These are phyloP conservation scores for Penicillium sp. DNA, from an alignment of 2,329 filamentous ascomycete genomes.

Conservation along the genomic window DNA sequence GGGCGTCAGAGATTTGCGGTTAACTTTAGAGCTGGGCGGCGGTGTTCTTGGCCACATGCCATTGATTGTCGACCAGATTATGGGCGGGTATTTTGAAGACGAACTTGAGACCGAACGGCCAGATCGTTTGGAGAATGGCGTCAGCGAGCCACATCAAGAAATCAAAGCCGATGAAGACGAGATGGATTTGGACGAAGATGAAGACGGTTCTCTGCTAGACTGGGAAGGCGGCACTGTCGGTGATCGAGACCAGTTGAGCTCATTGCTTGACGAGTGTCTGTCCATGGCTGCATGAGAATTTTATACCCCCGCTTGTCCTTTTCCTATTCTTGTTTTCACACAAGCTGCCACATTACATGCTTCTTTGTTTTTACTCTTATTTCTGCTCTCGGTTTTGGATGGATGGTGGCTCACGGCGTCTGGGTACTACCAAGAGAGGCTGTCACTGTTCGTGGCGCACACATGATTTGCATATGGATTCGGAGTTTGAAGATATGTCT, in stretches of 20 bases:
- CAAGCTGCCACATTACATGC: conserved; percentile 12
- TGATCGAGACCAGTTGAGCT: conserved; percentile 40
- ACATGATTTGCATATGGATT: conserved; percentile 31
- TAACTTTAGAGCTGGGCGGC: conserved; percentile 74
- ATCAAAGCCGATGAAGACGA: conserved; percentile 31
- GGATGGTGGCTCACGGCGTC: conserved; percentile 32
- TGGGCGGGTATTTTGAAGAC: conserved; percentile 70
- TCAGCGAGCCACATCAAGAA: conserved; percentile 19
- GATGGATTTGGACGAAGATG: conserved; percentile 43
- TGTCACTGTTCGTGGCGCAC: conserved; percentile 16
- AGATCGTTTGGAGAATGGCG: conserved; percentile 31
- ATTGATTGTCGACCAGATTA: conserved; percentile 67
- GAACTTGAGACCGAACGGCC: conserved; percentile 60
- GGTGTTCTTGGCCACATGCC: conserved; percentile 75
- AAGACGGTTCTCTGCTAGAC: conserved; percentile 27
- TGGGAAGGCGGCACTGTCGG: conserved; percentile 40
- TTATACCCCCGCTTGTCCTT: conserved; percentile 17
- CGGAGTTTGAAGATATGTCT: conserved; percentile 22
- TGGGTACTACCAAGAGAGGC: conserved; percentile 25
- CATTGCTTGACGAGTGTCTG: conserved; percentile 43
- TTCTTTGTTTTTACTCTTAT: conserved; percentile 3
- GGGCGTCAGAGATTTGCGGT: conserved; percentile 72
- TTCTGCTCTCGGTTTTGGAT: conserved; percentile 19
- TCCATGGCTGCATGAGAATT: conserved; percentile 40
- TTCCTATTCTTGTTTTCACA: conserved; percentile 8